Base-by-base conservation (phyloP, 2,329 filamentous ascomycete genomes). In the Alternaria conjuncta region DNA sequence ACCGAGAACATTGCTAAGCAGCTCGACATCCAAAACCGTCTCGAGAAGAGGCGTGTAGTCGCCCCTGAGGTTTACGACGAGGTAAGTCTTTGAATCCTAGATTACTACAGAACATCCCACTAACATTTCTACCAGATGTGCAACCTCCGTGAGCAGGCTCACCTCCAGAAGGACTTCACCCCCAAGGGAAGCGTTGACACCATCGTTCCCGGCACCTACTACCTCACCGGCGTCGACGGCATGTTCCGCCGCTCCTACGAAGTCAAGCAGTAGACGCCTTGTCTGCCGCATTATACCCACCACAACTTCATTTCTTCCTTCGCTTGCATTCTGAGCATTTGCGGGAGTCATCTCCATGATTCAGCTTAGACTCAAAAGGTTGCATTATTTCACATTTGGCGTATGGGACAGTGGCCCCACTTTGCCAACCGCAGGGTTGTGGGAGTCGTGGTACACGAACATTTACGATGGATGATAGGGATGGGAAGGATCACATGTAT, bases 211-310 rank as follows among this genome's bases (percentile, higher is more conserved):
- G 83, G 83, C 55, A 84, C 83, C 8, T 86, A 86, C 78, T 86
- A 85, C 75, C 82, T 86, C 59, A 83, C 82, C 58, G 74, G 79
- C 61, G 78, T 86, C 53, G 83, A 86, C 70, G 78, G 82, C 72
- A 83, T 85, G 83, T 86, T 85, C 82, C 79, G 82, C 67, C 78
- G 84, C 71, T 79, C 72, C 26, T 86, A 86, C 71, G 82, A 79
- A 71, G 76, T 86, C 71, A 84, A 84, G 81, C 77, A 82, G 71
- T 85, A 82, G 71, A 73, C 59, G 55, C 55, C 13, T 28, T 44
- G 30, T 62, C 44, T 66, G 45, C 57, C 58, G 44, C 49, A 55
- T 47, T 46, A 60, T 53, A 53, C 51, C 32, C 57, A 51, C 49
- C 45, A 53, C 60, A 55, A 60, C 65, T 74, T 71, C 63, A 58